phyloP scores from a whole-genome alignment of 208 protist species.

The Polymyxa betae region DNA sequence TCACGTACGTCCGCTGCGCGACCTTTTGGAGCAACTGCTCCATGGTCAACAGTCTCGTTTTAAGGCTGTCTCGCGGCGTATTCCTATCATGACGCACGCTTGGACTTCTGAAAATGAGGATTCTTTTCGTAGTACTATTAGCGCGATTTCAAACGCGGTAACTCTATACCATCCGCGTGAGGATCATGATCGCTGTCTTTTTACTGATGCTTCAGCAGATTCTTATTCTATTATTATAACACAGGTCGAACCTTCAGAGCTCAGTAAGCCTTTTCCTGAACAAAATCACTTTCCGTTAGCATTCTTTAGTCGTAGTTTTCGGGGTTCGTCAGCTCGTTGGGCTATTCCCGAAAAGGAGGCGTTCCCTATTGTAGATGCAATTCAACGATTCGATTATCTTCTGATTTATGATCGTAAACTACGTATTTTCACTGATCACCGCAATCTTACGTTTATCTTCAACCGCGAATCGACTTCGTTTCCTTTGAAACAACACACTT shows the following conservation, averaged over 20 bases:
- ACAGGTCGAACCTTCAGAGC: not conserved
- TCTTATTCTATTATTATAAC: not conserved
- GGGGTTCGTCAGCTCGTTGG: not conserved
- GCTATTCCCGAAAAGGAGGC: not conserved
- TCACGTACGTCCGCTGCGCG: not conserved
- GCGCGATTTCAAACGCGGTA: not conserved
- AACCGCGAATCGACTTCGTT: not conserved
- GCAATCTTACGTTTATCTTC: conserved; percentile 22
- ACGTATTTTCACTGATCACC: conserved; percentile 20
- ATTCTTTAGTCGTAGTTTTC: not conserved
- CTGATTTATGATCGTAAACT: not conserved
- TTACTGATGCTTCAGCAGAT: not conserved
- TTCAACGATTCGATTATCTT: conserved; percentile 17
- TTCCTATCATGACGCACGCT: not conserved
- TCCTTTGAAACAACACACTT: conserved; percentile 25
- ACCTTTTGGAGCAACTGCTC: not conserved
- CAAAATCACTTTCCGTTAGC: not conserved
- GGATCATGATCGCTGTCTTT: not conserved
- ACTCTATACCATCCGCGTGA: not conserved
- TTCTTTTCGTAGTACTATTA: not conserved
- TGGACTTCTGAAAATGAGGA: not conserved
- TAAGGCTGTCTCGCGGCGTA: not conserved
- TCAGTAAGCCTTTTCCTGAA: not conserved
- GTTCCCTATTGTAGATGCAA: conserved; percentile 13
- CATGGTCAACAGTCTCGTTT: not conserved